Percentiles rank a stretch among this genome's conserved stretches.
These are phyloP conservation scores for Phaeosphaeriaceae sp. DNA, from an alignment of 2,329 filamentous ascomycete genomes.

Conservation along the genomic window DNA sequence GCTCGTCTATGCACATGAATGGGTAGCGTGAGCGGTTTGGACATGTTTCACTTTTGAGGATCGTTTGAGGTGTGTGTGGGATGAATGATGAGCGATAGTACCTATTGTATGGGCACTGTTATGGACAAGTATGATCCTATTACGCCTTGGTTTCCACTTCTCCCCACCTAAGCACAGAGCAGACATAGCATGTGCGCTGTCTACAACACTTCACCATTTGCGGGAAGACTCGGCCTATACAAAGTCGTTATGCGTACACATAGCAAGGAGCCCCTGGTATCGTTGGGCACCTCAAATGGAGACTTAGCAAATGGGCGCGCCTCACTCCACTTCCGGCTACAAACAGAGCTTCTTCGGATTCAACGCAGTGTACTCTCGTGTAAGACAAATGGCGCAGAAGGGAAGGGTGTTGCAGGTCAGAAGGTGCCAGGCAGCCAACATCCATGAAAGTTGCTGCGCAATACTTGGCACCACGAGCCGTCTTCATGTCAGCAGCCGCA, in stretches of 20 bases:
- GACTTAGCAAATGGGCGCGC: not conserved
- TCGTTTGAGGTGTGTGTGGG: not conserved
- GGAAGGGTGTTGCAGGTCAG: slow-evolving; percentile 9
- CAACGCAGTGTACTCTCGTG: not conserved
- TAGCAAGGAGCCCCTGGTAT: not conserved
- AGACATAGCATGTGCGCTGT: not conserved
- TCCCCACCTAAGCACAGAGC: not conserved
- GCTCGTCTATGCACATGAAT: not conserved
- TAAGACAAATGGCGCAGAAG: not conserved
- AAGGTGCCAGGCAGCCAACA: slow-evolving; percentile 10
- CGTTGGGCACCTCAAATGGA: not conserved
- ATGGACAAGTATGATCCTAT: not conserved
- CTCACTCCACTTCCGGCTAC: not conserved
- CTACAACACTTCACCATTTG: not conserved
- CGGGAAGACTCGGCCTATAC: not conserved
- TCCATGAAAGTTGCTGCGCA: not conserved
- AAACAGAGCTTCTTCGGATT: slow-evolving; percentile 1
- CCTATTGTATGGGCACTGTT: not conserved
- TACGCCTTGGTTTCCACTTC: not conserved
- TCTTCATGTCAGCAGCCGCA: slow-evolving; percentile 15
- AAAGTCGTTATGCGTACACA: not conserved
- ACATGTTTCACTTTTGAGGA: not conserved
- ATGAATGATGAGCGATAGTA: not conserved
- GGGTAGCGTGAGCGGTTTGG: not conserved
- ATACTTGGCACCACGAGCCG: slow-evolving; percentile 13